Evolutionary conservation across 2,329 filamentous ascomycete species (phyloP).

Genomic region (Fusarium musae): DNA sequence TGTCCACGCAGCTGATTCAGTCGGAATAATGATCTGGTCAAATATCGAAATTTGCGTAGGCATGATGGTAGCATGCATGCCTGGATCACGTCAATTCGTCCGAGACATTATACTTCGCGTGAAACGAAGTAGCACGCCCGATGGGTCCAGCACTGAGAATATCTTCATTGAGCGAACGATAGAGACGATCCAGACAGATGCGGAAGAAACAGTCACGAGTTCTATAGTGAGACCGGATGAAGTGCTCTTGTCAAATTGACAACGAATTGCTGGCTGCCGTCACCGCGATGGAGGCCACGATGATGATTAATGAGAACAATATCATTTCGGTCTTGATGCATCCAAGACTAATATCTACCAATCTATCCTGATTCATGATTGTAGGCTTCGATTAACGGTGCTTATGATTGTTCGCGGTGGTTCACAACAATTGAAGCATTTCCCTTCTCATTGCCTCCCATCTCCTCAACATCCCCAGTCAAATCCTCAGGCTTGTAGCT

Average conservation of each 20-base stretch:
- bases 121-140: rapidly evolving
- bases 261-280: neutral
- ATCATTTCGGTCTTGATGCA: no score
- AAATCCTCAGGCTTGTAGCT: conserved; percentile 18
- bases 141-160: neutral
- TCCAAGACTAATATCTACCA: no score
- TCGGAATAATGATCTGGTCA: neutral
- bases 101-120: neutral
- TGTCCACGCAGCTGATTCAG: neutral
- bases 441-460: neutral
- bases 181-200: neutral
- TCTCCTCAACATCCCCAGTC: conserved; percentile 1
- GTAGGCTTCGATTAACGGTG: neutral
- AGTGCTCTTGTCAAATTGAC: neutral
- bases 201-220: neutral
- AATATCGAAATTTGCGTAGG: conserved; percentile 1
- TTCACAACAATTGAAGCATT: neutral
- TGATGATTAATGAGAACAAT: neutral
- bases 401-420: neutral
- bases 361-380: rapidly evolving
- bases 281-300: neutral
- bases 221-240: neutral
- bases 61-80: conserved; percentile 23
- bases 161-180: neutral
- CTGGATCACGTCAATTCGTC: conserved; percentile 1